Conservation (phyloP, 2,329 filamentous ascomycete genomes). For the Ustulina deusta region DNA sequence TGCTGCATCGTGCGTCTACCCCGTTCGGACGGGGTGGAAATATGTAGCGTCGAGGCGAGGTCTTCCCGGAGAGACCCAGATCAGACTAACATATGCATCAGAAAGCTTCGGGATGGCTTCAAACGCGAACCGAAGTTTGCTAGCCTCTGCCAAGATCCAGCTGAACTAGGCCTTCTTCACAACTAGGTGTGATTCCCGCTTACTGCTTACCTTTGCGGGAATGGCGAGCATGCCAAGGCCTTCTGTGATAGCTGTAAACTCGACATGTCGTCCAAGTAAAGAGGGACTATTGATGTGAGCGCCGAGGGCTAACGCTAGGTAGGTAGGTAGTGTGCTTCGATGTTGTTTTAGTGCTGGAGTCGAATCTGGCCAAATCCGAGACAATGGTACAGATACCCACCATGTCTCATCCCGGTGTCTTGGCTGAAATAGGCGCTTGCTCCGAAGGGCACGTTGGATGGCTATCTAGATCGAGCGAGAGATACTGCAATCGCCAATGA, state of each 20-base stretch:
- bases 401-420: constrained; percentile 16
- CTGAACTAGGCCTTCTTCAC: constrained; percentile 16
- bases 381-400: constrained; percentile 16
- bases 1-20: constrained; percentile 4
- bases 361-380: constrained; percentile 18
- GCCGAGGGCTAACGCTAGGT: constrained; percentile 1
- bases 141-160: constrained; percentile 25
- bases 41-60: constrained; percentile 16
- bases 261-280: constrained; percentile 19
- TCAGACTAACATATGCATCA: background rate
- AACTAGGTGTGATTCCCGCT: background rate
- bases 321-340: background rate
- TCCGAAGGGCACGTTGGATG: constrained; percentile 10
- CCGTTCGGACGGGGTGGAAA: constrained; percentile 4
- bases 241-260: background rate
- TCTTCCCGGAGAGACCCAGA: constrained; percentile 5
- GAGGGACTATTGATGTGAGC: constrained; percentile 15
- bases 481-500: background rate
- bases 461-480: background rate
- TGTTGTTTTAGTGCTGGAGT: constrained; percentile 3
- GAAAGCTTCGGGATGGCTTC: constrained; percentile 16
- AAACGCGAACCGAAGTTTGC: constrained; percentile 19
- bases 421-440: constrained; percentile 11
- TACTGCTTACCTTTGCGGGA: constrained; percentile 9
- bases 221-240: background rate